Evolutionary conservation across 768 basidiomycete species (phyloP), one percentile per base, ranked within the genome.

Genomic region (Macrolepiota fuliginosa): DNA sequence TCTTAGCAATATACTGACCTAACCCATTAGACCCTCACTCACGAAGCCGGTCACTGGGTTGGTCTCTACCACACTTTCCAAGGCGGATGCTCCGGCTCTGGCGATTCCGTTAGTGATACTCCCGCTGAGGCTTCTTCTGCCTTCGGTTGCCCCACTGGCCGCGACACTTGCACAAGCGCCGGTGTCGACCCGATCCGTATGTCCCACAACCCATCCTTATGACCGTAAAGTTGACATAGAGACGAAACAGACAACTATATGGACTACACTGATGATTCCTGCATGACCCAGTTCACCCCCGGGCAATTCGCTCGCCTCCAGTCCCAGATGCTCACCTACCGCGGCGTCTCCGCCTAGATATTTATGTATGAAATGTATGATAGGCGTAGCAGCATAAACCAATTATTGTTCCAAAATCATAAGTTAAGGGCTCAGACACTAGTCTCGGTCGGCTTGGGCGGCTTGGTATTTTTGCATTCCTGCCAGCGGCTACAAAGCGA

Each of bases 1-100:
- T 49, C 3, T 49, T 10, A 27, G 24, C 13, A 27, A 51, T 7
- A 24, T 9, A 27, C 32, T 51, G 58, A 70, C 64, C 45, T 60
- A 50, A 25, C 25, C 24, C 17, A 12, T 36, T 65, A 70, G 69
- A 86, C 81, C 47, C 65, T 81, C 62, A 83, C 79, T 13, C 85
- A 86, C 67, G 85, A 86, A 69, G 79, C 77, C 52, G 83, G 84
- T n/a, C 83, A 85, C 72, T 86, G 84, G 83, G 72, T 83, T 62
- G 84, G 84, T 27, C 76, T 85, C 25, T 84, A 78, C 71, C 83
- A 85, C 72, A 83, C 83, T 25, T 85, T 84, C 80, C 80, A 86
- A 67, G 81, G 81, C 45, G 79, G 80, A 22, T 82, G 77, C 72
- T 53, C 61, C 13, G 64, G 62, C 64, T 50, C 73, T 35, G 82